Base-by-base conservation (phyloP, 2,329 filamentous ascomycete species). In the Exophiala bonariae region DNA sequence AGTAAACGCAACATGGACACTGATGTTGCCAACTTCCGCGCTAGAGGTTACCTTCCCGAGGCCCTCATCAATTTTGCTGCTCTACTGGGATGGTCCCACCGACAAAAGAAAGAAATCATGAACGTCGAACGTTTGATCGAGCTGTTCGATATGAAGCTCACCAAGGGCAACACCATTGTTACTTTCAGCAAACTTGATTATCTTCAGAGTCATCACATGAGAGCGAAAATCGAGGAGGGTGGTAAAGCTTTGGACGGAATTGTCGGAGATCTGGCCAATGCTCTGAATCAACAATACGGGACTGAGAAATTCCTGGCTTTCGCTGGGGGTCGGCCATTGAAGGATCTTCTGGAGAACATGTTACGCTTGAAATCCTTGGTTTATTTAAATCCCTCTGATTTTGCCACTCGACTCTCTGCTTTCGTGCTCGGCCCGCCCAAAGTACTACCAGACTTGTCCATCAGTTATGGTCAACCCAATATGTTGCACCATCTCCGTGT, bases 161-260 rank as follows among this genome's bases (percentile, higher is more conserved):
- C 90, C 3, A 88, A 86, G 59, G 92, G 92, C 8, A 91, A 96
- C 64, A 89, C 91, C 5, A 85, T 86, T 11, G 88, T 96, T 14
- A 83, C 86, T 16, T 79, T 85, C 41, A 81, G 83, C 39, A 99
- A 97, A 63, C 77, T 97, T 13, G 79, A 81, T 59, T 89, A 84
- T 65, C 78, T 97, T 39, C 89, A 96, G 61, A 82, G 80, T 58
- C 78, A 80, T 37, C 88, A 92, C 62, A 77, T 77, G n/a, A 67
- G 73, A 31, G 68, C 69, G 4, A 72, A 72, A 41, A 73, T 75
- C 30, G 59, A 71, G 34, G 63, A 62, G 17, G 71, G 72, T 53
- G 76, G 78, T 33, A 59, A 66, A 5, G 57, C 63, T 18, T 67
- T 70, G 43, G 58, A 71, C 11, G 57, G 67, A 28, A 66, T 76